Base-by-base conservation (phyloP, 257 asterid genomes). In the Salvia splendens region DNA sequence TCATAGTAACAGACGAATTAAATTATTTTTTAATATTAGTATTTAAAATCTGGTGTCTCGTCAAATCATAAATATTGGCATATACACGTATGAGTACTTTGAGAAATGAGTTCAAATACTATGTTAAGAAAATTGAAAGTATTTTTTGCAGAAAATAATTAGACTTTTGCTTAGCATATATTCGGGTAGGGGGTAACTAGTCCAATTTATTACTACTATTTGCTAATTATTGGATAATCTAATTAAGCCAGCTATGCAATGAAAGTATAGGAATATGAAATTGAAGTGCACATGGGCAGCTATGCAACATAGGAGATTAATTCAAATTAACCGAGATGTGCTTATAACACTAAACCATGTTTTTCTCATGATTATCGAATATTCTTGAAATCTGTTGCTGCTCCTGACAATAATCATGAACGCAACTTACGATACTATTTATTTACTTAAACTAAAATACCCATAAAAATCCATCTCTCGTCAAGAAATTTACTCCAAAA, bases 311-410 rank as follows among this genome's bases (percentile, higher is more conserved):
- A 38, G 14, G 28, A 38, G 15, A 30, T 12, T 42, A 46, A 41
- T 20, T 67, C 12, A 6, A 45, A 11, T 20, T 24, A 24, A 24
- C 30, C 38, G 38, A 40, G 4, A 45, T 12, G 28, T 56, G 48
- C 24, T 55, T 64, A 15, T n/a, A 15, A 28, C 12, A 35, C 14
- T 41, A 61, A 28, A 40, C 30, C 69, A 61, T 48, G 68, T 40
- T 42, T 51, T 42, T 57, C 43, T 63, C 64, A 63, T 64, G 38
- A 60, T 61, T 52, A 61, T 28, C 40, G 51, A 68, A 68, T 61
- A 53, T 67, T 68, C 74, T 68, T 63, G 49, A 43, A 20, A 52
- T 52, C 41, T 51, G 47, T 61, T 6, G 14, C n/a, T 51, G 47
- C 52, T 6, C 11, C 17, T 50, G 12, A 53, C 33, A 40, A 48